Base-by-base conservation (phyloP, 805 yeast species). In the Pichia gijzeniarum region DNA sequence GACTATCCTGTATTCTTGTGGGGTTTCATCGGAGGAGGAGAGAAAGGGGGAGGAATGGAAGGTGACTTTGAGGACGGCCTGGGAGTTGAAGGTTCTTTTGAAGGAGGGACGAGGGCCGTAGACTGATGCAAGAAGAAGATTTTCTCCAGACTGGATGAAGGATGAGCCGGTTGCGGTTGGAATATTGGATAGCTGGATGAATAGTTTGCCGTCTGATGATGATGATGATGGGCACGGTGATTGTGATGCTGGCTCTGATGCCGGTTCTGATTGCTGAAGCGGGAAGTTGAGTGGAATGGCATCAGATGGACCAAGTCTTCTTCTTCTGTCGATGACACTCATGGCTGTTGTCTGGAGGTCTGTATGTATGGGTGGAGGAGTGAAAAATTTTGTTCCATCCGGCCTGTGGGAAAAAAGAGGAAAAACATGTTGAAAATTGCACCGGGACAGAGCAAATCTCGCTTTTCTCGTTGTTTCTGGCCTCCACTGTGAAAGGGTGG, bases 91-190 rank as follows among this genome's bases (percentile, higher is more conserved):
- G 8, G 53, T 49, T 34, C 53, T 53, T 10, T 58, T 55, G 38
- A 62, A 61, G 27, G 58, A 80, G 7, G 98, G 96, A 53, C 89
- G 73, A 4, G 98, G 98, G 0, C 98, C 98, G 63, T 80, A 85
- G 0, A 91, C 80, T 4, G 88, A 73, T 1, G 83, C 82, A 44
- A 81, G 77, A 5, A 88, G 63, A 38, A 80, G 74, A 21, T 76
- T 76, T 21, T 76, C 72, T 28, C 77, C 85, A 0, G 71, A 67
- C 61, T 90, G 97, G 18, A 87, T 58, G 53, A 83, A 85, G 2
- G 95, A 76, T 18, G 95, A 87, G 3, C 98, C 97, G 56, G 50
- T 44, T n/a, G 54, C 52, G 0, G 54, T 80, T 80, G 44, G 89
- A 80, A 56, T 84, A 84, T 30, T 77, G 72, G 30, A 85, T 72